A percentile compares a stretch with the other conserved stretches of the same genome.
These are phyloP conservation scores for Salix suchowensis DNA, from an alignment of 345 rosid genomes.

Conservation along the genomic window DNA sequence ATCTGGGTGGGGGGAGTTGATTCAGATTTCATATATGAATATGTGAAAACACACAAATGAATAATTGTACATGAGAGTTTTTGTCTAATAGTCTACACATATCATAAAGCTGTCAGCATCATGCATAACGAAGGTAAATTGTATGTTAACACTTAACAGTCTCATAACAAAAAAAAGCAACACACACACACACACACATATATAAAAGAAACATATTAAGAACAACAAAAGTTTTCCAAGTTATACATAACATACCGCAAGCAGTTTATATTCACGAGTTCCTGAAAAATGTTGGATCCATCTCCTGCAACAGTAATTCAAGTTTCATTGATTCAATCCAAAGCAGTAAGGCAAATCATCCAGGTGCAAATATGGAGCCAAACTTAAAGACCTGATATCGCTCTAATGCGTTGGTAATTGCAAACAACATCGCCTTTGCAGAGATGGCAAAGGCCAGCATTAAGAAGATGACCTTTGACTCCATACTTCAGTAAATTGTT, in stretches of 20 bases:
- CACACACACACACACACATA: not conserved
- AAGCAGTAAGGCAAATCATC: not conserved
- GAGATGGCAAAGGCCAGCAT: slow-evolving; percentile 93
- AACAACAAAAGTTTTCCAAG: not conserved
- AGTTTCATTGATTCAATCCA: slow-evolving; percentile 6
- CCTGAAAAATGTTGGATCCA: slow-evolving; percentile 95
- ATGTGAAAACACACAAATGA: not conserved
- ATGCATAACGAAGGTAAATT: not conserved
- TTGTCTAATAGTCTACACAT: not conserved
- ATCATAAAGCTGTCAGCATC: not conserved
- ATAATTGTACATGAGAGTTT: not conserved
- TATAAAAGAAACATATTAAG: not conserved
- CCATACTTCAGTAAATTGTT: slow-evolving; percentile 90
- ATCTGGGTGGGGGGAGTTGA: not conserved
- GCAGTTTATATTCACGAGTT: slow-evolving; percentile 76
- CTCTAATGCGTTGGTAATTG: slow-evolving; percentile 86
- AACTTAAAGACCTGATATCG: slow-evolving; percentile 63
- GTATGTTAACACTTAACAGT: not conserved
- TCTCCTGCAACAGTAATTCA: slow-evolving; percentile 51
- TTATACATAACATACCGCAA: slow-evolving; percentile 41
- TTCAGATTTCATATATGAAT: not conserved
- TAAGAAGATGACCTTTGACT: slow-evolving; percentile 95
- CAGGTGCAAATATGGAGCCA: slow-evolving; percentile 11
- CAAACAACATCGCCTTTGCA: slow-evolving; percentile 88
- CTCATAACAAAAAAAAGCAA: not conserved